Evolutionary conservation across 768 basidiomycete species (phyloP), one percentile per base, ranked within the genome.

Genomic region (Leccinum uliginosum): DNA sequence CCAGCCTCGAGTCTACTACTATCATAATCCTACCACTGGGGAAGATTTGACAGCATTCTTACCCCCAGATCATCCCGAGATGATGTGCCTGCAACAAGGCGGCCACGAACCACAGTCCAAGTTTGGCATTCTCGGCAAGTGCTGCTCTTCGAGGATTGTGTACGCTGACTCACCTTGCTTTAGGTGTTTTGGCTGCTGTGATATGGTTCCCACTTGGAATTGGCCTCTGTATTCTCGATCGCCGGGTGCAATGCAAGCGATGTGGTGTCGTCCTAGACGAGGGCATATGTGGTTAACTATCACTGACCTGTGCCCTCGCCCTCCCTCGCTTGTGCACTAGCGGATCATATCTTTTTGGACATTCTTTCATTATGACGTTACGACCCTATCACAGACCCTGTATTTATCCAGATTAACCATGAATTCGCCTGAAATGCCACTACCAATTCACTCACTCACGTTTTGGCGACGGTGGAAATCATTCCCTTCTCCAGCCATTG

Each of bases 171-270:
- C 44, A 57, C 50, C 26, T 21, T 8, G 24, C 38, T 50, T 32
- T 59, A 91, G 90, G 91, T 54, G 71, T 93, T 30, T 72, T 93
- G n/a, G 87, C 87, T 8, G 91, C 91, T 4, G 73, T 93, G 24
- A 75, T 93, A 57, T 93, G 89, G 91, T 93, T 93, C 75, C 91
- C 91, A 4, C 71, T 92, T 0, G 91, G 91, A 5, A 78, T 93
- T 38, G 89, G 84, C 2, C 73, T 87, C 6, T 93, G 91, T 64
- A 71, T 93, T 9, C 76, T 93, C 24, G 91, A 93, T 68, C 79
- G 86, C 45, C 74, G 78, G 50, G 85, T 89, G 27, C 79, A 76
- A 59, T 93, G 91, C 71, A 70, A 65, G 24, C 74, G 79, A n/a
- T 82, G 81, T 35, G 79, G 79, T 5, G 47, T 58, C 26, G 44